Conservation (phyloP, 2,329 filamentous ascomycete genomes). For the Trichoderma sp. region DNA sequence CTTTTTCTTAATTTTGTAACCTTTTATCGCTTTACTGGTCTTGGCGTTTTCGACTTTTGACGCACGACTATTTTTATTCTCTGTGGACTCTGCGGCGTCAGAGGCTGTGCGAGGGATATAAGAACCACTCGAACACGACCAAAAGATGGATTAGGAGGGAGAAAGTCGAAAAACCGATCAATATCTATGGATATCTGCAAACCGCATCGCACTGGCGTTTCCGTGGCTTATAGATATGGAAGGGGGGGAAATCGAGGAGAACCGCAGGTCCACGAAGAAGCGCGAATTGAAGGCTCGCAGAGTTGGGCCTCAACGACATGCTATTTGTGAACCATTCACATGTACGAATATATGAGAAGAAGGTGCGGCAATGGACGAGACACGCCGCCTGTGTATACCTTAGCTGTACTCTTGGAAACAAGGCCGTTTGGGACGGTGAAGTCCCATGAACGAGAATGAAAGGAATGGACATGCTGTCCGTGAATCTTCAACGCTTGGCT, state of each 20-base stretch:
- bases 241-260: conserved; percentile 24
- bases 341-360: conserved; percentile 23
- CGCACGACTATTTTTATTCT: not conserved
- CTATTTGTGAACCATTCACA: conserved; percentile 11
- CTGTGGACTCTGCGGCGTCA: not conserved
- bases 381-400: conserved; percentile 13
- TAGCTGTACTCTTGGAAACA: conserved; percentile 15
- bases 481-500: not conserved
- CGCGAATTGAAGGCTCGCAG: not conserved
- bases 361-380: conserved; percentile 3
- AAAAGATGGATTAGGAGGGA: not conserved
- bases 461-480: not conserved
- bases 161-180: not conserved
- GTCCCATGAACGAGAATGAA: conserved; percentile 9
- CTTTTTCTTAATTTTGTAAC: conserved; percentile 2
- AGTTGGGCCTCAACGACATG: not conserved
- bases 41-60: conserved; percentile 29
- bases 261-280: not conserved
- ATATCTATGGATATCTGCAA: conserved; percentile 31
- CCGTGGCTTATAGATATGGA: conserved; percentile 39
- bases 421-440: conserved; percentile 6
- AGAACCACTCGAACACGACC: conserved; percentile 27
- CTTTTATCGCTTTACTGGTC: conserved; percentile 16
- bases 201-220: conserved; percentile 42
- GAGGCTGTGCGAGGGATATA: not conserved